Conservation (phyloP, 2,329 filamentous ascomycete genomes). For the Amesomyces nigricolor region DNA sequence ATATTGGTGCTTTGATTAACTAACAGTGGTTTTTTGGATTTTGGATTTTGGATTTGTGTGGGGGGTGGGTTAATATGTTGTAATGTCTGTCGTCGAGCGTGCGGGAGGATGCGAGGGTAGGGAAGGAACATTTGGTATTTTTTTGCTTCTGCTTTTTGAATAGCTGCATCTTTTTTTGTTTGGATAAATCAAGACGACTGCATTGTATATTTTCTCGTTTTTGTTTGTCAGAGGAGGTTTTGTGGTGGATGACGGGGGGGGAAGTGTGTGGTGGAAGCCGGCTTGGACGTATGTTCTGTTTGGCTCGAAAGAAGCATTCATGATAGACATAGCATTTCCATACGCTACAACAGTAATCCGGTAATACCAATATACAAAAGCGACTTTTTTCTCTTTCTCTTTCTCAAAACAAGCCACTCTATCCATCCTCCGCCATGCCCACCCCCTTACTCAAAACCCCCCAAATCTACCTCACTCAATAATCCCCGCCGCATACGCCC, state of each 20-base stretch:
- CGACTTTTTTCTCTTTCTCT: background rate
- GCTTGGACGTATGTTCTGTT: slow-evolving; percentile 2
- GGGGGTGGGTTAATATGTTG: background rate
- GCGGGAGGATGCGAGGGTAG: background rate
- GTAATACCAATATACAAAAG: slow-evolving; percentile 24
- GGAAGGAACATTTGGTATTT: background rate
- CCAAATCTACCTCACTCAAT: slow-evolving; percentile 39
- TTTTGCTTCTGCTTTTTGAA: background rate
- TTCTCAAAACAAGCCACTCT: too few species aligned
- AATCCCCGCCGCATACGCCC: slow-evolving; percentile 71
- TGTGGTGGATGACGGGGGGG: background rate
- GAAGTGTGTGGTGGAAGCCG: background rate
- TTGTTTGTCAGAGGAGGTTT: background rate
- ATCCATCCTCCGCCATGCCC: too few species aligned
- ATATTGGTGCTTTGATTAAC: slow-evolving; percentile 45
- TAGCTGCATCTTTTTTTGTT: background rate
- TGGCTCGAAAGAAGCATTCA: slow-evolving; percentile 22
- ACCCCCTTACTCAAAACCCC: too few species aligned
- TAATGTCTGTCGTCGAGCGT: background rate
- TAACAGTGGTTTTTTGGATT: slow-evolving; percentile 16
- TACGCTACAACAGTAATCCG: slow-evolving; percentile 24
- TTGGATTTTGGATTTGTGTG: background rate
- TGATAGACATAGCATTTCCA: slow-evolving; percentile 28
- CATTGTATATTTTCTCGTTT: slow-evolving; percentile 10
- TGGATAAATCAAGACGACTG: slow-evolving; percentile 1